Conservation (phyloP, 352 stramenopile species). For the Globisporangium okanoganense region DNA sequence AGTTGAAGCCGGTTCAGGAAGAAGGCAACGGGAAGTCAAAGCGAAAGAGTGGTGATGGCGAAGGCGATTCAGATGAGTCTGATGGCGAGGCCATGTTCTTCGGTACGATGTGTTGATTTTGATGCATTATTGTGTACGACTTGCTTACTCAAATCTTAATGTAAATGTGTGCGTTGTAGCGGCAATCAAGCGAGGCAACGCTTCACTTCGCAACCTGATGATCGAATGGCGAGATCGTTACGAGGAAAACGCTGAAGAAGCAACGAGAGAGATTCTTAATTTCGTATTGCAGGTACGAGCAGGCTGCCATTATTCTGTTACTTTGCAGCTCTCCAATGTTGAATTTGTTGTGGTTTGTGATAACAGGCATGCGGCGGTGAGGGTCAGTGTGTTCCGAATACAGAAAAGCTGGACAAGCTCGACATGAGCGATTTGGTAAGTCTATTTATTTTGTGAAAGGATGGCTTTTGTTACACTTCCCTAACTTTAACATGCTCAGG, state of each 20-base stretch:
- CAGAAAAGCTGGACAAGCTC: constrained; percentile 54
- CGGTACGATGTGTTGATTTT: neutral
- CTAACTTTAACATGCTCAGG: constrained; percentile 5
- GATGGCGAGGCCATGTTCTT: constrained; percentile 6
- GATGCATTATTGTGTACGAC: neutral
- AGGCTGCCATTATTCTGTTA: neutral
- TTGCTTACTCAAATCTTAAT: neutral
- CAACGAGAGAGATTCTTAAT: constrained; percentile 70
- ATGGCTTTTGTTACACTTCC: neutral
- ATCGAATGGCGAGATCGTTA: constrained; percentile 71
- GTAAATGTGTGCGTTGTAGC: constrained; percentile 26
- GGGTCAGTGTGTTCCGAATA: constrained; percentile 42
- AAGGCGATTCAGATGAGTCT: constrained; percentile 16
- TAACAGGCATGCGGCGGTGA: constrained; percentile 48
- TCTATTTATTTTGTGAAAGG: no score
- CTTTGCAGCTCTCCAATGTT: neutral
- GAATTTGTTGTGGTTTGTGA: neutral
- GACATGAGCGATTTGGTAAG: constrained; percentile 66
- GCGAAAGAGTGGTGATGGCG: constrained; percentile 11
- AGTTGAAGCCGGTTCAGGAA: constrained; percentile 28
- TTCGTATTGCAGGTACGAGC: constrained; percentile 52
- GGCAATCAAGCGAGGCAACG: constrained; percentile 47
- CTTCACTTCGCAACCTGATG: constrained; percentile 46
- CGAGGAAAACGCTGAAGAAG: constrained; percentile 47
- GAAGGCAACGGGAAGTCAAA: constrained; percentile 10